Evolutionary conservation across 192 early-diverging fungal genomes (phyloP).

Genomic region (Podila minutissima): DNA sequence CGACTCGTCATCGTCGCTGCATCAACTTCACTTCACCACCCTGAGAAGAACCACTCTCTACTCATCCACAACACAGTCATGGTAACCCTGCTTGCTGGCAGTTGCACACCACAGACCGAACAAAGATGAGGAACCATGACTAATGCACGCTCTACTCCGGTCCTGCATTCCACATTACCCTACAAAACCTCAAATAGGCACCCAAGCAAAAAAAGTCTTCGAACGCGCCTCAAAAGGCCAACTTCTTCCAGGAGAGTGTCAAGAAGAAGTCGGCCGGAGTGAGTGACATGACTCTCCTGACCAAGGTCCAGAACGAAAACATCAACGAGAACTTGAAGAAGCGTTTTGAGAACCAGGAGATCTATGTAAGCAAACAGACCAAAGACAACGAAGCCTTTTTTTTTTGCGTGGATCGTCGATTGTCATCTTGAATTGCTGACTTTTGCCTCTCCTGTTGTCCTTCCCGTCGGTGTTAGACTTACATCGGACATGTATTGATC

Average conservation of each 20-base stretch:
- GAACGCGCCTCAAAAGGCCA: conserved; percentile 48
- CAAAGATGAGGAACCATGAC: too few species aligned
- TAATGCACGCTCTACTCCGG: too few species aligned
- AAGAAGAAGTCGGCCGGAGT: conserved; percentile 85
- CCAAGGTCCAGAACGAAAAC: conserved; percentile 94
- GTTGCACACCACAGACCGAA: too few species aligned
- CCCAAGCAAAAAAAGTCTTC: conserved; percentile 41
- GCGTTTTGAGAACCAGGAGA: conserved; percentile 84
- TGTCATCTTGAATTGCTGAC: background rate
- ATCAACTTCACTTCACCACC: too few species aligned
- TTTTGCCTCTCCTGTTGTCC: background rate
- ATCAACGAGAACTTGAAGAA: conserved; percentile 95
- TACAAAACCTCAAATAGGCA: conserved; percentile 13
- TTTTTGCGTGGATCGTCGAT: conserved; percentile 1
- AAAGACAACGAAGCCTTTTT: background rate
- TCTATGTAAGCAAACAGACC: conserved; percentile 76
- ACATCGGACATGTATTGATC: conserved; percentile 91
- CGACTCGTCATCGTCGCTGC: too few species aligned
- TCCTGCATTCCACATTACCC: too few species aligned
- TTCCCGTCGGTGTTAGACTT: conserved; percentile 68
- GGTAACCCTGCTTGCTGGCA: too few species aligned
- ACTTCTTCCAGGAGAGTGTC: conserved; percentile 67
- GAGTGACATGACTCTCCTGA: conserved; percentile 91
- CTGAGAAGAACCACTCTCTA: too few species aligned
- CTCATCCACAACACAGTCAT: too few species aligned